Conservation (phyloP, 306 rosid species). For the Trifolium fragiferum region DNA sequence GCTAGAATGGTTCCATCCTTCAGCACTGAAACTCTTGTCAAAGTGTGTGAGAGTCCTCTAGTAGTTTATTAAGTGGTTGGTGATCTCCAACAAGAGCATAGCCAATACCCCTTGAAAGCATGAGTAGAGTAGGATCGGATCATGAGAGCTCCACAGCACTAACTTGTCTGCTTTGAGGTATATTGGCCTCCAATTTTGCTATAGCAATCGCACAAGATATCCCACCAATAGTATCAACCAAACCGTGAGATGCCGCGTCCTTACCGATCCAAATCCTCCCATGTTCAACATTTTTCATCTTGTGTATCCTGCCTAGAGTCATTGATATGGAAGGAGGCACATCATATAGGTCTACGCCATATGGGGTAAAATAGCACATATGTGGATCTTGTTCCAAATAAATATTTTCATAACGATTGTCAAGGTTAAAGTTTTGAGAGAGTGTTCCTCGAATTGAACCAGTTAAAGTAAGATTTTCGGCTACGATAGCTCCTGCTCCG, state of each 20-base stretch:
- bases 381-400: no score
- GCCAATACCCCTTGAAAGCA: constrained; percentile 67
- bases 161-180: constrained; percentile 84
- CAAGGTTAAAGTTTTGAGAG: constrained; percentile 67
- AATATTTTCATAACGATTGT: constrained; percentile 86
- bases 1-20: constrained; percentile 78
- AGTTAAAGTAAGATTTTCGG: constrained; percentile 87
- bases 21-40: constrained; percentile 79
- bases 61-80: constrained; percentile 57
- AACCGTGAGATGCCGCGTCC: constrained; percentile 77
- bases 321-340: constrained; percentile 32
- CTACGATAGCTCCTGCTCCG: constrained; percentile 89
- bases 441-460: constrained; percentile 93
- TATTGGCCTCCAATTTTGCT: constrained; percentile 87
- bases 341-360: no score
- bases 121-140: constrained; percentile 67
- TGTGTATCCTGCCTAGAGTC: constrained; percentile 60
- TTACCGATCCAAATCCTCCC: constrained; percentile 92
- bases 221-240: constrained; percentile 93
- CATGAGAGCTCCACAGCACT: constrained; percentile 81
- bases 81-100: constrained; percentile 68
- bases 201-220: constrained; percentile 86
- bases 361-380: no score
- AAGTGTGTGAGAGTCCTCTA: constrained; percentile 59
- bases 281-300: constrained; percentile 90